Evolutionary conservation across 345 rosid genomes (phyloP).

Genomic region (Bruguiera sexangula): DNA sequence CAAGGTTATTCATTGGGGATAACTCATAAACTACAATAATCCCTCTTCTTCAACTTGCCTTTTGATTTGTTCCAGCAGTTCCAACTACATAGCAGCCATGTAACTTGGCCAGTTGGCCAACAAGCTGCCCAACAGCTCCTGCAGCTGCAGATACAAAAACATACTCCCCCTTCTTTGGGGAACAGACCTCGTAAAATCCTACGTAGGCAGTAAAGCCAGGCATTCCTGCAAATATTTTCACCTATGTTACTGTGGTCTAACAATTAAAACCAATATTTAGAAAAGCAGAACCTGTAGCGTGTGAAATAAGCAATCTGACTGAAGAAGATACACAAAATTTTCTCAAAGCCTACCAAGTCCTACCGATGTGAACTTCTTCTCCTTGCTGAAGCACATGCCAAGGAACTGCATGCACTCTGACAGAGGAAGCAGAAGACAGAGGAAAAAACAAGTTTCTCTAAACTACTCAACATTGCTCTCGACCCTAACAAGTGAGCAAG

Average conservation of each 20-base stretch:
- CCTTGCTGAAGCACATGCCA: too few relatives aligned
- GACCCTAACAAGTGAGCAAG: too few relatives aligned
- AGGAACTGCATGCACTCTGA: too few relatives aligned
- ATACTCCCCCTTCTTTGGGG: slow-evolving; percentile 53
- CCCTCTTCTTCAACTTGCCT: slow-evolving; percentile 28
- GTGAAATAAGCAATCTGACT: too few relatives aligned
- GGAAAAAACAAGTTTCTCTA: too few relatives aligned
- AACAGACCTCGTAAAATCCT: slow-evolving; percentile 60
- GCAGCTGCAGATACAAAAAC: slow-evolving; percentile 73
- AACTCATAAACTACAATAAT: not conserved
- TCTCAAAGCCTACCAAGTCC: too few relatives aligned
- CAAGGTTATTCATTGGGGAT: not conserved
- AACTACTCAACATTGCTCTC: too few relatives aligned
- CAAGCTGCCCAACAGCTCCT: slow-evolving; percentile 78
- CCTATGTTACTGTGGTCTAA: not conserved
- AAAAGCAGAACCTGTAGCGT: too few relatives aligned
- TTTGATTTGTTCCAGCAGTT: slow-evolving; percentile 54
- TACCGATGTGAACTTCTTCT: too few relatives aligned
- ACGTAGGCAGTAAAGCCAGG: slow-evolving; percentile 73
- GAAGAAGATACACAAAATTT: too few relatives aligned
- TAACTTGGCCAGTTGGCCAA: slow-evolving; percentile 71
- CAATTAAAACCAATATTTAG: too few relatives aligned
- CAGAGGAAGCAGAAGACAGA: too few relatives aligned
- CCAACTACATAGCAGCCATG: slow-evolving; percentile 76
- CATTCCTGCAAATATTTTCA: slow-evolving; percentile 48